phyloP scores from a whole-genome alignment of 768 basidiomycete species.

The Cystobasidium onofrii region DNA sequence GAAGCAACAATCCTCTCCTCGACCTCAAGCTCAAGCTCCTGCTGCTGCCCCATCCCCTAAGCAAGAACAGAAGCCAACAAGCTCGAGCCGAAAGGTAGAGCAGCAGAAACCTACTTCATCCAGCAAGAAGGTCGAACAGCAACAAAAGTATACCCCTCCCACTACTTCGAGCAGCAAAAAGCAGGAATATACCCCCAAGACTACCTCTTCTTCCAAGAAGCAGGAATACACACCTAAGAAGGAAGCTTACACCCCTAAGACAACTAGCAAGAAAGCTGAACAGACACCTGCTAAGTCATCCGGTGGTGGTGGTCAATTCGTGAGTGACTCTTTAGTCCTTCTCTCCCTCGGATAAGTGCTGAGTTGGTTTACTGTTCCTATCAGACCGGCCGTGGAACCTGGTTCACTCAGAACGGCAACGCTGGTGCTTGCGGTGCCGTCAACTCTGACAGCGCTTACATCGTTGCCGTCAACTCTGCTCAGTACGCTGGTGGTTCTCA shows the following conservation, averaged over 20 bases:
- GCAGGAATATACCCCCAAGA: constrained; percentile 4
- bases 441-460: constrained; percentile 51
- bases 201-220: constrained; percentile 27
- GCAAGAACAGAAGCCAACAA: not conserved
- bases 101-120: not conserved
- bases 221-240: not conserved
- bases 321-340: not conserved
- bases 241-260: constrained; percentile 10
- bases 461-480: constrained; percentile 51
- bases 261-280: constrained; percentile 16
- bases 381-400: not conserved
- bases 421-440: constrained; percentile 70
- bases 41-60: not conserved
- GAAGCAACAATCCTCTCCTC: not conserved
- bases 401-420: constrained; percentile 35
- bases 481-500: constrained; percentile 54
- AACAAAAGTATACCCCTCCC: not conserved
- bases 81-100: not conserved
- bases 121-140: not conserved
- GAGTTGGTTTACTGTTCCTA: not conserved
- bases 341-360: not conserved
- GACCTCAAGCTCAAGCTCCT: not conserved
- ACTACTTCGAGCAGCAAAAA: not conserved
- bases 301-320: constrained; percentile 5
- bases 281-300: not conserved